A percentile compares a stretch with the other conserved stretches of the same genome.
Conservation (phyloP, 768 basidiomycete genomes). For the Vishniacozyma victoriae region DNA sequence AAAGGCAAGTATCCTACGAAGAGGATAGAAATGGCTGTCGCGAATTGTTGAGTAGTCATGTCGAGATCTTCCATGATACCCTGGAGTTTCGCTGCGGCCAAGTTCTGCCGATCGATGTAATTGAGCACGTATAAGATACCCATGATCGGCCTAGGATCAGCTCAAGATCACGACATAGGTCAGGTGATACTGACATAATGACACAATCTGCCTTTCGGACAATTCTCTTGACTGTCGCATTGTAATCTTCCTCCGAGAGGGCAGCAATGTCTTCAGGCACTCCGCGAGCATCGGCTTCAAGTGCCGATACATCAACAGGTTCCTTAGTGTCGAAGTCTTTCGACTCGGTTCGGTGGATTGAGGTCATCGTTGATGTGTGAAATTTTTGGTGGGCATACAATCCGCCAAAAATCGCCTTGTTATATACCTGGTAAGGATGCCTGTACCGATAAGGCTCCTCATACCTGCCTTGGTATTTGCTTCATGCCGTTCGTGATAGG, state of each 20-base stretch:
- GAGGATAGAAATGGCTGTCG: constrained; percentile 34
- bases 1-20: constrained; percentile 29
- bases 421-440: no score
- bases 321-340: no score
- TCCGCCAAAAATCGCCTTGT: no score
- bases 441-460: no score
- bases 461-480: no score
- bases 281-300: no score
- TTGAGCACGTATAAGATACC: constrained; percentile 31
- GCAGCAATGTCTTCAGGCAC: constrained; percentile 22
- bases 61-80: constrained; percentile 37
- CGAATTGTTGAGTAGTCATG: constrained; percentile 33
- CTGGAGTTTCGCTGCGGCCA: constrained; percentile 35
- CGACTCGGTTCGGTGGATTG: no score
- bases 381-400: no score
- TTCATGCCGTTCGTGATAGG: no score
- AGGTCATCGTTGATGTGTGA: no score
- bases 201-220: constrained; percentile 32
- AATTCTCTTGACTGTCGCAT: constrained; percentile 23
- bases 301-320: no score
- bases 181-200: constrained; percentile 19
- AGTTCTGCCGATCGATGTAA: constrained; percentile 36
- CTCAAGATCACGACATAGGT: background rate
- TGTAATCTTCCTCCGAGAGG: constrained; percentile 17
- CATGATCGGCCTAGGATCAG: constrained; percentile 22